These are phyloP conservation scores for Penicillium sp. DNA, from an alignment of 2,329 filamentous ascomycete genomes.

Conservation along the genomic window DNA sequence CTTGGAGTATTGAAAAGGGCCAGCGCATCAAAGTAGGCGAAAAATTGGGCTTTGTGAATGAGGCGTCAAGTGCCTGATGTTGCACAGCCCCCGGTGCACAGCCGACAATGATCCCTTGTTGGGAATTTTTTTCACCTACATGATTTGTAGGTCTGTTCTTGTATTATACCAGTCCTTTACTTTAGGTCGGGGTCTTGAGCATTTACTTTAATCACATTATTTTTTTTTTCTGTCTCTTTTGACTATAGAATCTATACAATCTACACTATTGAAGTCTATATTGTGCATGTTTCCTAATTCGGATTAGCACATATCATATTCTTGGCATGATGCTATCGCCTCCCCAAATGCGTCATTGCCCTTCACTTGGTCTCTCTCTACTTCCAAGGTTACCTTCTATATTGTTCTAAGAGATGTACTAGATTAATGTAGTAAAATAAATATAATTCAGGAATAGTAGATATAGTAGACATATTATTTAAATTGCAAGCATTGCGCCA, in stretches of 20 bases:
- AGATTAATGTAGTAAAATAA: neutral
- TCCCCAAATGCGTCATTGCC: neutral
- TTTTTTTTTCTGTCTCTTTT: neutral
- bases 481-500: neutral
- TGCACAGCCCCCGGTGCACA: slow-evolving; percentile 10
- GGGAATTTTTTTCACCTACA: neutral
- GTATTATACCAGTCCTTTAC: slow-evolving; percentile 8
- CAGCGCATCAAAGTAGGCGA: slow-evolving; percentile 88
- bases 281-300: neutral
- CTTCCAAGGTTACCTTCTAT: no score
- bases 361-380: no score
- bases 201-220: neutral
- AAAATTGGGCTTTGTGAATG: slow-evolving; percentile 69
- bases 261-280: neutral
- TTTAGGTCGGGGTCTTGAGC: neutral
- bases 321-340: slow-evolving; percentile 2
- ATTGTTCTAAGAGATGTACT: neutral
- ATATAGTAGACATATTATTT: neutral
- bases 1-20: slow-evolving; percentile 83
- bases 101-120: neutral
- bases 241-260: neutral
- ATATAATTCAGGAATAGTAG: neutral
- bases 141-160: neutral
- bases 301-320: neutral
- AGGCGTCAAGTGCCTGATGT: slow-evolving; percentile 8